Percentiles rank a stretch among this genome's conserved stretches.
These are phyloP conservation scores for Colletotrichum incanum DNA, from an alignment of 2,329 filamentous ascomycete genomes.

Conservation along the genomic window DNA sequence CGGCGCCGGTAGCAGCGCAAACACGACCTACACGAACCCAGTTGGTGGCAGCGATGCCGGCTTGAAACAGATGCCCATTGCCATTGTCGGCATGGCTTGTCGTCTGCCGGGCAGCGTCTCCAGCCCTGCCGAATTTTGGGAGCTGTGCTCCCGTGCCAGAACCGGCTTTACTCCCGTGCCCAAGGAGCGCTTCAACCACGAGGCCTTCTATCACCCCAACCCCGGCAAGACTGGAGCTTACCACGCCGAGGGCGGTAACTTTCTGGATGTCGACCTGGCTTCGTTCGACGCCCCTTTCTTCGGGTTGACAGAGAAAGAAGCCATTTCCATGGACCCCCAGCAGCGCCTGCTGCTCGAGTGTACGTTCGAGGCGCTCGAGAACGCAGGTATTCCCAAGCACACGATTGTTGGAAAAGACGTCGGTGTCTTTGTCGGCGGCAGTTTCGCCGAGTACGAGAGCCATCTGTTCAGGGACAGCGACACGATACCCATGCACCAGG, in stretches of 20 bases:
- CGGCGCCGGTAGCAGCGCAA: conserved; percentile 25
- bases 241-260: conserved; percentile 54
- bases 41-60: conserved; percentile 40
- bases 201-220: conserved; percentile 60
- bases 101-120: conserved; percentile 61
- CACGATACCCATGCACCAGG: conserved; percentile 67
- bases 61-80: conserved; percentile 57
- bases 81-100: conserved; percentile 65
- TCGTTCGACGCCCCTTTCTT: conserved; percentile 69
- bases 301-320: conserved; percentile 66
- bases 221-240: conserved; percentile 57
- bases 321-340: conserved; percentile 69
- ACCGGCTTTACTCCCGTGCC: conserved; percentile 60
- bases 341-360: conserved; percentile 68
- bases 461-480: conserved; percentile 62
- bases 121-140: conserved; percentile 62
- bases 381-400: conserved; percentile 65
- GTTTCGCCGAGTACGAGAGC: conserved; percentile 64
- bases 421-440: conserved; percentile 66
- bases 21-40: conserved; percentile 31
- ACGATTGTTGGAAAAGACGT: conserved; percentile 63
- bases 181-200: conserved; percentile 63
- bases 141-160: conserved; percentile 58
- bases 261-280: conserved; percentile 62
- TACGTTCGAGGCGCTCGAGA: conserved; percentile 69